Percentiles rank a stretch among this genome's conserved stretches.
Conservation (phyloP, 1,284 basidiomycete genomes). For the Entoloma clypeatum region DNA sequence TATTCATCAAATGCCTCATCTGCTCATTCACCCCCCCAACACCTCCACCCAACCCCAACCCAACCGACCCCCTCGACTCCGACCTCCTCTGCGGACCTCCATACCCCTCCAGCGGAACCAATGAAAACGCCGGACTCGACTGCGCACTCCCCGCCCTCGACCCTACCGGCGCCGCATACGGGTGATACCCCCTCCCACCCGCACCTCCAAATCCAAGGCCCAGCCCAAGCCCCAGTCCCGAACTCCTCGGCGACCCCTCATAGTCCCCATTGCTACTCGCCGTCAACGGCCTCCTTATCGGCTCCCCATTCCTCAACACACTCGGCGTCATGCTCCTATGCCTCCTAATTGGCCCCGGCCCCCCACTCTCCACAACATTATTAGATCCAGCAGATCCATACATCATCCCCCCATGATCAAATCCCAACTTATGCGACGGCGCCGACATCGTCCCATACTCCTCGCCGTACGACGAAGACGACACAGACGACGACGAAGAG, state of each 20-base stretch:
- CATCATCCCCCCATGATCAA: constrained; percentile 51
- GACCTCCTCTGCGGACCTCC: constrained; percentile 27
- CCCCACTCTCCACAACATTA: constrained; percentile 10
- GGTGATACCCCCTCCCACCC: constrained; percentile 46
- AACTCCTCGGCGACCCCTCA: constrained; percentile 26
- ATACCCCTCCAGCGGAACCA: constrained; percentile 38
- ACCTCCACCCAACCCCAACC: too few species aligned
- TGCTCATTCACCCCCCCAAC: constrained; percentile 36
- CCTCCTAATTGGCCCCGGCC: constrained; percentile 56
- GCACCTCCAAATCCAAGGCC: too few species aligned
- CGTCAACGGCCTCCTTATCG: constrained; percentile 48
- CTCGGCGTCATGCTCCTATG: constrained; percentile 75
- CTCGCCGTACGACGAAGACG: constrained; percentile 33
- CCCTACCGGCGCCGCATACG: constrained; percentile 47
- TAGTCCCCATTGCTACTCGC: constrained; percentile 38
- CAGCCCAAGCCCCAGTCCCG: constrained; percentile 19
- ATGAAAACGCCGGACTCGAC: constrained; percentile 50
- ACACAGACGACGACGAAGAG: constrained; percentile 31
- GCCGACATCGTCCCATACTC: constrained; percentile 49
- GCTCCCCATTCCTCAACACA: constrained; percentile 44
- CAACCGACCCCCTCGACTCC: constrained; percentile 39
- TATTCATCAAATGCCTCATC: constrained; percentile 40
- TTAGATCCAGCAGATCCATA: constrained; percentile 27
- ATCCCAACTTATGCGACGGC: constrained; percentile 62
- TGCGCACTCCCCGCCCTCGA: constrained; percentile 45